A percentile compares a stretch with the other conserved stretches of the same genome.
phyloP scores from a whole-genome alignment of 106 monocot genomes.

The Chionographis japonica region DNA sequence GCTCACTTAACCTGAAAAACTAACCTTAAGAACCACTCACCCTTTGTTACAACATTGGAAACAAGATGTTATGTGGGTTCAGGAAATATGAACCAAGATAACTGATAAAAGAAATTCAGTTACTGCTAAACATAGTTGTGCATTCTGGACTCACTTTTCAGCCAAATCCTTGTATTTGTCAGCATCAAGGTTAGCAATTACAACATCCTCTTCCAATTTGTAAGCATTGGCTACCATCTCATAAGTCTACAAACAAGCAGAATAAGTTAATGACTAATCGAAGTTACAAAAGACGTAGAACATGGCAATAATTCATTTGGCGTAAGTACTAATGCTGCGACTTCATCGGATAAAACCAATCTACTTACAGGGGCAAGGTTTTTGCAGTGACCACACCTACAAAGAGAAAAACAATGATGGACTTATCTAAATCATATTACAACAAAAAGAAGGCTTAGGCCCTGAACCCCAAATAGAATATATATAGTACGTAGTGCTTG shows the following conservation, averaged over 20 bases:
- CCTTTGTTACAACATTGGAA: no score
- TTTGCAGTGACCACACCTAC: conserved; percentile 97
- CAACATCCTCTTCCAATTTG: conserved; percentile 68
- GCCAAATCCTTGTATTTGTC: conserved; percentile 86
- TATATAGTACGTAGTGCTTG: not conserved
- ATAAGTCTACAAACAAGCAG: conserved; percentile 48
- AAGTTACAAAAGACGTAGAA: not conserved
- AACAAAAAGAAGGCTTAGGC: not conserved
- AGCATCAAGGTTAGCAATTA: conserved; percentile 94
- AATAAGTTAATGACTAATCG: not conserved
- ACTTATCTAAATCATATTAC: not conserved
- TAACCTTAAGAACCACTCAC: no score
- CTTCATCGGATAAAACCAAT: not conserved
- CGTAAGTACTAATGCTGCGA: not conserved
- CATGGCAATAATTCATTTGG: no score
- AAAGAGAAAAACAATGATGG: conserved; percentile 1
- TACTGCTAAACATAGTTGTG: not conserved
- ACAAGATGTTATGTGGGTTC: no score
- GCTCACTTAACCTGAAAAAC: no score
- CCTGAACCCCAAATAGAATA: not conserved
- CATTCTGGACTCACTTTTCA: conserved; percentile 63
- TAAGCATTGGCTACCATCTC: conserved; percentile 78
- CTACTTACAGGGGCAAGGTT: conserved; percentile 87
- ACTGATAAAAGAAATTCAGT: no score
- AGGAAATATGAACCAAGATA: no score